Conservation (phyloP, 2,329 filamentous ascomycete genomes). For the Ophiocordyceps sinensis region DNA sequence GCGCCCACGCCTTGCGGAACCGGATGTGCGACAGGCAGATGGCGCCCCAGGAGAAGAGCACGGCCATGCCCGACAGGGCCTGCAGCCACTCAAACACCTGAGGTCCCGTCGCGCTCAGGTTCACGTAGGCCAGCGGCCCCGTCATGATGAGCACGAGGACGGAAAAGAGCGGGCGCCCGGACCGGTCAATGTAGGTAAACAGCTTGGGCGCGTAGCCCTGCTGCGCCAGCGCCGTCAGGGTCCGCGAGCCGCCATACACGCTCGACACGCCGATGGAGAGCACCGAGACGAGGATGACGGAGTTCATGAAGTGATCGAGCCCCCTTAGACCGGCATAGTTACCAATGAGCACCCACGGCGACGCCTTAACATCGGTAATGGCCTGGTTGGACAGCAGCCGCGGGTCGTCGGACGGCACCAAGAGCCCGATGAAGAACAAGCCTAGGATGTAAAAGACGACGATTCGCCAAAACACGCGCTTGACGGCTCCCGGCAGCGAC, state of each 20-base stretch:
- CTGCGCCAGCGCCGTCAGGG: slow-evolving; percentile 38
- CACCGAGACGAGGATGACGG: slow-evolving; percentile 38
- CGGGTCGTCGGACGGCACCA: slow-evolving; percentile 26
- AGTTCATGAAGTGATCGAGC: slow-evolving; percentile 37
- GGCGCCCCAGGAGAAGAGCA: slow-evolving; percentile 51
- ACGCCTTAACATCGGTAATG: slow-evolving; percentile 24
- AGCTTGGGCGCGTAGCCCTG: slow-evolving; percentile 40
- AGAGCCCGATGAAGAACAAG: slow-evolving; percentile 32
- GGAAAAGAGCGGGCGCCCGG: slow-evolving; percentile 33
- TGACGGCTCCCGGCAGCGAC: slow-evolving; percentile 62
- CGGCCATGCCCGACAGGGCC: slow-evolving; percentile 46
- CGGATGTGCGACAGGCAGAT: slow-evolving; percentile 53
- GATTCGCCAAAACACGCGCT: slow-evolving; percentile 50
- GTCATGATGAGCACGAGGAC: slow-evolving; percentile 30
- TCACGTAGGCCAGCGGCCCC: slow-evolving; percentile 32
- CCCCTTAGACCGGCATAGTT: slow-evolving; percentile 31
- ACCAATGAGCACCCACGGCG: slow-evolving; percentile 36
- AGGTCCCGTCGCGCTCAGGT: slow-evolving; percentile 27
- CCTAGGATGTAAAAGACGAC: slow-evolving; percentile 36
- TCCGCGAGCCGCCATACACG: slow-evolving; percentile 41
- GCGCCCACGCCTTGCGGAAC: slow-evolving; percentile 47
- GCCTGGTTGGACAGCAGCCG: slow-evolving; percentile 30
- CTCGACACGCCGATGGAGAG: slow-evolving; percentile 38
- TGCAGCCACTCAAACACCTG: slow-evolving; percentile 50
- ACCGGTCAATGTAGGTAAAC: slow-evolving; percentile 38